Conservation (phyloP, 306 rosid genomes). For the Cicer arietinum region DNA sequence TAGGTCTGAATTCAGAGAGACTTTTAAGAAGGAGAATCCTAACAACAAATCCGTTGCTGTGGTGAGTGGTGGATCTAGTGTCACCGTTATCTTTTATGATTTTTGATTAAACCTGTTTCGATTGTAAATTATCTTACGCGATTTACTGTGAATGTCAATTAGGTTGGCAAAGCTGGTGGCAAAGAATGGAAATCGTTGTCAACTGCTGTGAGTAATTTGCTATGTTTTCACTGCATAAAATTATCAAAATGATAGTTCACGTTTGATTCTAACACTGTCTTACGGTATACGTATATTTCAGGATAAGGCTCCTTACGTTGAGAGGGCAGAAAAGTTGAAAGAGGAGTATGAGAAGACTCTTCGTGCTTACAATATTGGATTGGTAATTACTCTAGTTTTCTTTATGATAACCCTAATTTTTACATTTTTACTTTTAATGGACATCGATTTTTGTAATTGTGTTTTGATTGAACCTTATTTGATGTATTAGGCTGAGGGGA, state of each 20-base stretch:
- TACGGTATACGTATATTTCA: not conserved
- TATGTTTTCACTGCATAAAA: not conserved
- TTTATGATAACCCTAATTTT: too few species aligned
- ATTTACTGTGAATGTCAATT: not conserved
- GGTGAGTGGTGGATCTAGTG: slow-evolving; percentile 48
- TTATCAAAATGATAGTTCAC: not conserved
- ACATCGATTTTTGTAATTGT: not conserved
- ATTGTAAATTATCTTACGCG: not conserved
- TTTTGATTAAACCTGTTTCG: too few species aligned
- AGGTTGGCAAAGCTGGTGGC: slow-evolving; percentile 92
- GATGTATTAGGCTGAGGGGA: slow-evolving; percentile 60
- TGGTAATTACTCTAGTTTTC: slow-evolving; percentile 38
- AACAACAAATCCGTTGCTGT: slow-evolving; percentile 71
- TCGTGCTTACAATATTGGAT: slow-evolving; percentile 62
- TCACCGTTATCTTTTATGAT: not conserved
- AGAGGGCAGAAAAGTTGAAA: slow-evolving; percentile 72
- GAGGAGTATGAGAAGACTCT: slow-evolving; percentile 59
- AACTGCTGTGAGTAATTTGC: slow-evolving; percentile 61
- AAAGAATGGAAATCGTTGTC: slow-evolving; percentile 74
- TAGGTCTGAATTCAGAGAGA: slow-evolving; percentile 81
- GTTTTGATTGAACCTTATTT: not conserved
- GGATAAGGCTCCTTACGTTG: slow-evolving; percentile 76
- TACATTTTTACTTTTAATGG: too few species aligned
- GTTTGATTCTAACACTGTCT: not conserved
- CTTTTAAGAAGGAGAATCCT: slow-evolving; percentile 75